These are phyloP conservation scores for Cephaloascus albidus DNA, from an alignment of 805 yeast genomes.

Conservation along the genomic window DNA sequence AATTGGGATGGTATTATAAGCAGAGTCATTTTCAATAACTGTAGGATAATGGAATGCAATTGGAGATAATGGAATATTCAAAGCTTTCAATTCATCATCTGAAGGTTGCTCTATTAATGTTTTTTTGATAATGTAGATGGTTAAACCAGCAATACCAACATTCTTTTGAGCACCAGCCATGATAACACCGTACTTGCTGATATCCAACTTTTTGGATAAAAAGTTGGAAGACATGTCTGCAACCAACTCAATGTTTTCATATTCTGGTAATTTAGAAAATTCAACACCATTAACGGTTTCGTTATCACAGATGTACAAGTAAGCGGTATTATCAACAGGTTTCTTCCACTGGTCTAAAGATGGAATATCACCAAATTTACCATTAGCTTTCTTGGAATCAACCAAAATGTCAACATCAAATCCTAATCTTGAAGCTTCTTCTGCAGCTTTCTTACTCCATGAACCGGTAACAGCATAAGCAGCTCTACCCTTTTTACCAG, in stretches of 20 bases:
- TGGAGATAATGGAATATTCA: conserved; percentile 75
- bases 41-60: conserved; percentile 84
- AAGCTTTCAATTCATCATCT: conserved; percentile 47
- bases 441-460: conserved; percentile 85
- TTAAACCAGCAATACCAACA: conserved; percentile 93
- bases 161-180: conserved; percentile 99
- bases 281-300: conserved; percentile 97
- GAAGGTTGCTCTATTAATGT: conserved; percentile 58
- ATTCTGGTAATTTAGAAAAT: conserved; percentile 44
- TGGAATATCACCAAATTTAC: conserved; percentile 64
- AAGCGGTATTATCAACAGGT: conserved; percentile 61
- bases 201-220: conserved; percentile 71
- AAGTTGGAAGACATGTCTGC: conserved; percentile 95
- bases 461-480: conserved; percentile 88
- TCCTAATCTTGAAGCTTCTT: conserved; percentile 84
- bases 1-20: conserved; percentile 93
- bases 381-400: conserved; percentile 47
- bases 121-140: conserved; percentile 85
- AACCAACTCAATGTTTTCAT: conserved; percentile 63
- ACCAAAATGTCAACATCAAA: conserved; percentile 60
- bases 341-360: conserved; percentile 51
- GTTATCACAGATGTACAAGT: conserved; percentile 87
- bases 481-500: conserved; percentile 69
- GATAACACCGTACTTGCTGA: conserved; percentile 76
- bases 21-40: conserved; percentile 80